Percentiles rank a stretch among this genome's conserved stretches.
These are phyloP conservation scores for Cymbidium sinense DNA, from an alignment of 106 monocot genomes.

Conservation along the genomic window DNA sequence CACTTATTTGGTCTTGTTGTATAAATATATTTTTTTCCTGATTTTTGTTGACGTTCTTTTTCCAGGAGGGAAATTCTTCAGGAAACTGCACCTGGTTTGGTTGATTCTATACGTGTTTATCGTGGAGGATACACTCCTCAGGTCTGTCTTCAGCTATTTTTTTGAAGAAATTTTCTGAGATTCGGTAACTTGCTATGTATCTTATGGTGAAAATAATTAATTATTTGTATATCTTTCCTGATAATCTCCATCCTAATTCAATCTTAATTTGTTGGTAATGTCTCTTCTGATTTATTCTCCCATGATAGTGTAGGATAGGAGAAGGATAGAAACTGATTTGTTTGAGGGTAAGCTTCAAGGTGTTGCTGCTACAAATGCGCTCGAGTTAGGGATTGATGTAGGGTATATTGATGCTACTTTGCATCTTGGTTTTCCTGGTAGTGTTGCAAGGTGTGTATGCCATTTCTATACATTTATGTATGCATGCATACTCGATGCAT, in stretches of 20 bases:
- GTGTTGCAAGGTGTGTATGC: conserved; percentile 58
- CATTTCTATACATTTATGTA: background rate
- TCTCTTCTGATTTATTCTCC: conserved; percentile 3
- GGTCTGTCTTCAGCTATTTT: conserved; percentile 19
- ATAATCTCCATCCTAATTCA: background rate
- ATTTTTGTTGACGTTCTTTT: background rate
- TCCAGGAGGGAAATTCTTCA: conserved; percentile 84
- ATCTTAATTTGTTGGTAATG: background rate
- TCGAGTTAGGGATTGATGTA: conserved; percentile 94
- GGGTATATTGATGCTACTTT: conserved; percentile 93
- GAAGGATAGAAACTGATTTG: conserved; percentile 72
- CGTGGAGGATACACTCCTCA: conserved; percentile 86
- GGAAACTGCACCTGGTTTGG: conserved; percentile 43
- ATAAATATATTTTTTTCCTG: background rate
- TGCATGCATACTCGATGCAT: background rate
- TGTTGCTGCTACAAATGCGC: conserved; percentile 94
- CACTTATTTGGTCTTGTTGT: background rate
- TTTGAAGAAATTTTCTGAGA: background rate
- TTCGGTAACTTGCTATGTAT: background rate
- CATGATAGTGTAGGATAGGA: conserved; percentile 58
- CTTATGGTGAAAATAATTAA: background rate
- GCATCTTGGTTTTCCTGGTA: conserved; percentile 99
- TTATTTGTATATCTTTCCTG: background rate
- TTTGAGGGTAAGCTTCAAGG: conserved; percentile 74
- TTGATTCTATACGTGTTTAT: conserved; percentile 67